These are phyloP conservation scores for Talaromyces sp. DNA, from an alignment of 2,329 filamentous ascomycete genomes.

Conservation along the genomic window DNA sequence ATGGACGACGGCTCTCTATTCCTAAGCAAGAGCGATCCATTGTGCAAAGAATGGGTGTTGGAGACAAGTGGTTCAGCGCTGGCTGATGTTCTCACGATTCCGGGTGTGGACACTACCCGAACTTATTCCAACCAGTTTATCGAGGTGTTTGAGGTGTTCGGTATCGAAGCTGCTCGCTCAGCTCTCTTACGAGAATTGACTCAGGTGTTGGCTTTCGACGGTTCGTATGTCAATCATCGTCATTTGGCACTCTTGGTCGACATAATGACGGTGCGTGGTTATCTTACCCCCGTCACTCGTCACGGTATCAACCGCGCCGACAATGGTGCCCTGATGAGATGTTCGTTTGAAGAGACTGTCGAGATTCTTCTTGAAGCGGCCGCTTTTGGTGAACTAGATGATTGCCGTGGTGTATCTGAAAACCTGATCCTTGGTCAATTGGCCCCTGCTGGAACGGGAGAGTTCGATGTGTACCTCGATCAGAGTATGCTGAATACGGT, in stretches of 20 bases:
- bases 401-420: conserved; percentile 96
- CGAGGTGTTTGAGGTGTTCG: conserved; percentile 90
- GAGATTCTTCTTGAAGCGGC: conserved; percentile 97
- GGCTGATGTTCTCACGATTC: conserved; percentile 75
- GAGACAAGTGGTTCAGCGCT: conserved; percentile 91
- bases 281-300: conserved; percentile 92
- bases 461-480: conserved; percentile 90
- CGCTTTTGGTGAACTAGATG: conserved; percentile 89
- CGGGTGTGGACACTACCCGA: conserved; percentile 79
- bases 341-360: conserved; percentile 98
- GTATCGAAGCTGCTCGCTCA: conserved; percentile 88
- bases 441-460: conserved; percentile 93
- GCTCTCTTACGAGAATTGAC: conserved; percentile 85
- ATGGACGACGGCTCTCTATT: conserved; percentile 68
- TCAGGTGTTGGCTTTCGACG: conserved; percentile 92
- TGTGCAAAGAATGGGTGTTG: conserved; percentile 89
- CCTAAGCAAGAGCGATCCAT: conserved; percentile 67
- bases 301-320: conserved; percentile 98
- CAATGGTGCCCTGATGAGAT: conserved; percentile 97
- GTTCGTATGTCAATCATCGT: conserved; percentile 98
- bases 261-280: conserved; percentile 94
- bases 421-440: conserved; percentile 98
- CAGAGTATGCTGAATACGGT: conserved; percentile 94
- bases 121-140: conserved; percentile 96
- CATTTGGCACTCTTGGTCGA: conserved; percentile 93